A percentile compares a stretch with the other conserved stretches of the same genome.
phyloP scores from a whole-genome alignment of 163 green algal species.

The Scenedesmus sp. region DNA sequence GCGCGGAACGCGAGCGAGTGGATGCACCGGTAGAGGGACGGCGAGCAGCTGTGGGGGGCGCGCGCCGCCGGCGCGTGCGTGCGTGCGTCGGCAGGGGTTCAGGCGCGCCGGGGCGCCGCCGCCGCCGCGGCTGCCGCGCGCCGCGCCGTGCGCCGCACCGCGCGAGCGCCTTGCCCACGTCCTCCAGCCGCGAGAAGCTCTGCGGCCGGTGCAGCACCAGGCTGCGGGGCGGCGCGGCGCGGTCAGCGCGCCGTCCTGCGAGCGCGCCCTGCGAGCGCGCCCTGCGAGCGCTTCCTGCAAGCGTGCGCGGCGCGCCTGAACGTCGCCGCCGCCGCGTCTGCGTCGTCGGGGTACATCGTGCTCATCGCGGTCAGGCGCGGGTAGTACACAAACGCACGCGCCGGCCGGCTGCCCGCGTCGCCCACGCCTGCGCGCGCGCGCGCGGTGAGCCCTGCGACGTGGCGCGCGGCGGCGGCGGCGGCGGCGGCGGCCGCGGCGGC shows the following conservation, averaged over 20 bases:
- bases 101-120: too few species aligned
- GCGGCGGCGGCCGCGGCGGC: background rate
- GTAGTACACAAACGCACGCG: conserved; percentile 43
- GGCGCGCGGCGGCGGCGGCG: background rate
- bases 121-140: too few species aligned
- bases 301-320: too few species aligned
- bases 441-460: background rate
- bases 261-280: too few species aligned
- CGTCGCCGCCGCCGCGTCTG: conserved; percentile 37
- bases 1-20: conserved; percentile 18
- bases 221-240: too few species aligned
- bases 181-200: conserved; percentile 45
- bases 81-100: too few species aligned
- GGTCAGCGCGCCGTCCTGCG: too few species aligned
- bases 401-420: conserved; percentile 12
- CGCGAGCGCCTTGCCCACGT: conserved; percentile 36
- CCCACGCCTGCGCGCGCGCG: conserved; percentile 19
- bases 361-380: conserved; percentile 42
- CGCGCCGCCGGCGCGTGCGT: too few species aligned
- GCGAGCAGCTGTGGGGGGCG: conserved; percentile 16
- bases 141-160: conserved; percentile 1
- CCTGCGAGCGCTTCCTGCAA: too few species aligned
- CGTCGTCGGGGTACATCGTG: conserved; percentile 50
- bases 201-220: conserved; percentile 40
- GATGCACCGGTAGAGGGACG: conserved; percentile 33